These are phyloP conservation scores for Pythium phragmiticola DNA, from an alignment of 352 stramenopile genomes.

Conservation along the genomic window DNA sequence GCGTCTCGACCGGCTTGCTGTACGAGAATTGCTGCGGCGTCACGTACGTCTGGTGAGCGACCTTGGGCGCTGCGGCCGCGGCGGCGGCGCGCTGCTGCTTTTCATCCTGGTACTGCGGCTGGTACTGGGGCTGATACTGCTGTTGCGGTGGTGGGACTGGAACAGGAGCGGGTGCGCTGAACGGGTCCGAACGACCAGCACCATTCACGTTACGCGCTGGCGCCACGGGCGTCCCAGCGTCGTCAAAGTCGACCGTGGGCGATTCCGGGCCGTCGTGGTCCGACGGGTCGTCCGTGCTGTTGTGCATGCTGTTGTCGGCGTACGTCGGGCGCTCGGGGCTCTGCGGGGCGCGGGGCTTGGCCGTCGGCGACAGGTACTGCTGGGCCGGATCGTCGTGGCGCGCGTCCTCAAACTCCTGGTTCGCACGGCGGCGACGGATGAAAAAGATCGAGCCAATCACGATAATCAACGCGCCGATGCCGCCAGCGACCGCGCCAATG, in stretches of 20 bases:
- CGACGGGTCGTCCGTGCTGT: conserved; percentile 30
- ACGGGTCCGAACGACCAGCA: not conserved
- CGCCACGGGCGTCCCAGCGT: conserved; percentile 19
- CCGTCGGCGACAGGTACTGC: conserved; percentile 55
- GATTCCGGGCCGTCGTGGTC: conserved; percentile 23
- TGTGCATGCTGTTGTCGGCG: conserved; percentile 33
- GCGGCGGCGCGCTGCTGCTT: conserved; percentile 10
- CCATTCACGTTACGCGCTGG: conserved; percentile 10
- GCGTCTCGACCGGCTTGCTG: conserved; percentile 23
- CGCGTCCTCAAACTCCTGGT: conserved; percentile 31
- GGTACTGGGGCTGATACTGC: conserved; percentile 5
- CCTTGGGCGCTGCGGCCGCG: not conserved
- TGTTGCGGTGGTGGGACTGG: conserved; percentile 7
- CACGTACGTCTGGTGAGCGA: conserved; percentile 14
- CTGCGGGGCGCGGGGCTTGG: conserved; percentile 30
- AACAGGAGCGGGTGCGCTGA: not conserved
- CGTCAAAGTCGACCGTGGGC: conserved; percentile 20
- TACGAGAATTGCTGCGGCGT: conserved; percentile 20
- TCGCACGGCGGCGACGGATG: conserved; percentile 51
- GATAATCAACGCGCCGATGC: conserved; percentile 50
- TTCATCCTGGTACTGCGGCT: conserved; percentile 1
- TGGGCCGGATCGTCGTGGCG: conserved; percentile 45
- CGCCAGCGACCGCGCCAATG: conserved; percentile 35
- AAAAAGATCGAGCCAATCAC: conserved; percentile 70
- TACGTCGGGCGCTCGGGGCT: conserved; percentile 35